Conservation (phyloP, 805 yeast species). For the Myxozyma mucilagina region DNA sequence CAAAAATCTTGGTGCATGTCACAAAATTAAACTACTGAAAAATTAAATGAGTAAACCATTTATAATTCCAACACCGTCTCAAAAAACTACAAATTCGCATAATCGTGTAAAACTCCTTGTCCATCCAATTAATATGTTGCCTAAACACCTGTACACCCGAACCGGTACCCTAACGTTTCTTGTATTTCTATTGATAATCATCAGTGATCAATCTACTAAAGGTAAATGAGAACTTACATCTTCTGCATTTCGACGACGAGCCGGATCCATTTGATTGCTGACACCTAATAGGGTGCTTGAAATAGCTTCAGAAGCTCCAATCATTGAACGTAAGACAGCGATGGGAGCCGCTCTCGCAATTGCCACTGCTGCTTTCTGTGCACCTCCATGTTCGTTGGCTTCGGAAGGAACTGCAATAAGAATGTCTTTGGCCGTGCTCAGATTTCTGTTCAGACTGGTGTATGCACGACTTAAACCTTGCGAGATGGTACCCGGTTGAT, state of each 20-base stretch:
- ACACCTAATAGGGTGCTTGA: slow-evolving; percentile 81
- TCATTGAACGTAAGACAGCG: slow-evolving; percentile 76
- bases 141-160: neutral
- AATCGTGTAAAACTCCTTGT: too few species aligned
- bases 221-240: slow-evolving; percentile 42
- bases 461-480: slow-evolving; percentile 80
- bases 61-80: too few species aligned
- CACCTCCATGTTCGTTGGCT: slow-evolving; percentile 62
- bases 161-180: neutral
- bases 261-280: slow-evolving; percentile 74
- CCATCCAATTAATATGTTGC: too few species aligned
- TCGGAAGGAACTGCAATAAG: slow-evolving; percentile 60
- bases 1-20: too few species aligned
- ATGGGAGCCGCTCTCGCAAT: slow-evolving; percentile 78
- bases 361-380: slow-evolving; percentile 66
- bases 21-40: too few species aligned
- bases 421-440: slow-evolving; percentile 64
- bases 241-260: slow-evolving; percentile 54
- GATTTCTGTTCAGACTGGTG: slow-evolving; percentile 65
- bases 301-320: slow-evolving; percentile 90
- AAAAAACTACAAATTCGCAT: too few species aligned
- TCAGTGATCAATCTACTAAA: neutral
- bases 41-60: too few species aligned
- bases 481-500: slow-evolving; percentile 71
- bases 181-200: slow-evolving; percentile 9